phyloP scores from a whole-genome alignment of 148 eudicot genomes.

The Rhododendron molle region DNA sequence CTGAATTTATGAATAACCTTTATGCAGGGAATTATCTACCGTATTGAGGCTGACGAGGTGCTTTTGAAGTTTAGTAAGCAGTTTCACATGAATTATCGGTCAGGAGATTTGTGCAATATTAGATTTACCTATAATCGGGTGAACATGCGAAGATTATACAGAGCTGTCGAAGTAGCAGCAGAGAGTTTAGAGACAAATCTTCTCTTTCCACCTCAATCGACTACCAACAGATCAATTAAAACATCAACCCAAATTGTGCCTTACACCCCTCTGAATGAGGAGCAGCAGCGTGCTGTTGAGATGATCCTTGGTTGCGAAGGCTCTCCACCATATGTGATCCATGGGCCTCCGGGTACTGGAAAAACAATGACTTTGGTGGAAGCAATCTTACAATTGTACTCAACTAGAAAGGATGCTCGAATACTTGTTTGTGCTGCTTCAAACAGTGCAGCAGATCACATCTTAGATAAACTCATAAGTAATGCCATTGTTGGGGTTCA shows the following conservation, averaged over 20 bases:
- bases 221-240: conserved; percentile 24
- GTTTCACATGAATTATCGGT: conserved; percentile 36
- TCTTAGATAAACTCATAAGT: conserved; percentile 46
- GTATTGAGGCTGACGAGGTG: conserved; percentile 83
- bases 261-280: conserved; percentile 51
- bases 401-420: conserved; percentile 15
- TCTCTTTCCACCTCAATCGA: conserved; percentile 43
- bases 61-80: conserved; percentile 42
- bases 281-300: conserved; percentile 50
- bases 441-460: conserved; percentile 77
- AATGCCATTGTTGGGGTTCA: conserved; percentile 22
- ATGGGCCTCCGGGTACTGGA: conserved; percentile 93
- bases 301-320: conserved; percentile 62
- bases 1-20: neutral
- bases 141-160: conserved; percentile 58
- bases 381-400: conserved; percentile 62
- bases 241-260: conserved; percentile 31
- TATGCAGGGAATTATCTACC: conserved; percentile 58
- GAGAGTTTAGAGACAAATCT: conserved; percentile 32
- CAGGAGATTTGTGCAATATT: conserved; percentile 41
- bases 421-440: conserved; percentile 79
- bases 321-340: conserved; percentile 62
- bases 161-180: conserved; percentile 55
- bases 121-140: conserved; percentile 55
- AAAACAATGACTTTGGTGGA: conserved; percentile 74